These are phyloP conservation scores for Russula virescens DNA, from an alignment of 768 basidiomycete genomes.

Conservation along the genomic window DNA sequence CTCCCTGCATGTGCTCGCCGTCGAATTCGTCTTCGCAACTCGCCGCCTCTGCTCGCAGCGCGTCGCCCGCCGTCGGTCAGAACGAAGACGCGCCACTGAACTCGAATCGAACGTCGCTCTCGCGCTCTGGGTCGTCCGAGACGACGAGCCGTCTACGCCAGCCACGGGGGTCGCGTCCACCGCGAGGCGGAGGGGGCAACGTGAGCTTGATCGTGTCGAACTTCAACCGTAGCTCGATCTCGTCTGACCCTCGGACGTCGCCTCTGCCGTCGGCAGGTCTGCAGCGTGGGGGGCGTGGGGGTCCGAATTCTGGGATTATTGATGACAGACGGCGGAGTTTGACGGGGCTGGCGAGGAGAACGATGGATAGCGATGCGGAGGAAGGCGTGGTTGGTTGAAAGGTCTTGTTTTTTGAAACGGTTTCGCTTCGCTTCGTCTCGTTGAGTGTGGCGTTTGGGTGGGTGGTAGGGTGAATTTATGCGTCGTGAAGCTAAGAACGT, in stretches of 20 bases:
- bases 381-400: constrained; percentile 28
- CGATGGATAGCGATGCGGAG: constrained; percentile 81
- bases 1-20: constrained; percentile 28
- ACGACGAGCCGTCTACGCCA: constrained; percentile 10
- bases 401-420: not conserved
- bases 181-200: constrained; percentile 12
- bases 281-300: no score
- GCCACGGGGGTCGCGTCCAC: constrained; percentile 20
- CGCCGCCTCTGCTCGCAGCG: constrained; percentile 7
- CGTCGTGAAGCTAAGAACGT: not conserved
- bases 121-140: constrained; percentile 11
- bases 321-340: constrained; percentile 19
- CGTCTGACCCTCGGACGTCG: constrained; percentile 12
- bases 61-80: constrained; percentile 15
- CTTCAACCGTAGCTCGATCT: constrained; percentile 17
- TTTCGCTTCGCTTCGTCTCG: not conserved
- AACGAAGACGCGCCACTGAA: constrained; percentile 15
- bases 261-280: no score
- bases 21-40: constrained; percentile 9
- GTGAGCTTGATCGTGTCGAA: constrained; percentile 12
- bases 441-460: not conserved
- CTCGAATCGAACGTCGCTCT: constrained; percentile 13
- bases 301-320: constrained; percentile 18
- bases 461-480: not conserved
- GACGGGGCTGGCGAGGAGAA: constrained; percentile 52